These are phyloP conservation scores for Phytophthora ohioensis DNA, from an alignment of 352 stramenopile genomes.

Conservation along the genomic window DNA sequence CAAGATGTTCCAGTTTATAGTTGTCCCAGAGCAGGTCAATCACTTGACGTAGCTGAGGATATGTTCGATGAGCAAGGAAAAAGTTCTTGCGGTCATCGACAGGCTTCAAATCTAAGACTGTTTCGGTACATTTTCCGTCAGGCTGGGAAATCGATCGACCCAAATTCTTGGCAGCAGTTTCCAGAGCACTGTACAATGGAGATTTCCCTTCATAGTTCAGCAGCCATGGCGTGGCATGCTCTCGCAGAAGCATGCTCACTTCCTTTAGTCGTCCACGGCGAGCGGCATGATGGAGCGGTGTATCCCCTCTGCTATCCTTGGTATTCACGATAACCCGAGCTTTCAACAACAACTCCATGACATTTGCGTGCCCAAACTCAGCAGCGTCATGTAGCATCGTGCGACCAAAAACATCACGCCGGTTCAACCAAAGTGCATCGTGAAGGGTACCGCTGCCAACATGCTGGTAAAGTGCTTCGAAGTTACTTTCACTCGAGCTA, in stretches of 20 bases:
- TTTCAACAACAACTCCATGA: conserved; percentile 65
- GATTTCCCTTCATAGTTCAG: conserved; percentile 64
- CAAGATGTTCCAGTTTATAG: conserved; percentile 44
- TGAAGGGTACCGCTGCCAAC: conserved; percentile 40
- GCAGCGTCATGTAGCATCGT: conserved; percentile 73
- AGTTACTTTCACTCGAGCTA: conserved; percentile 65
- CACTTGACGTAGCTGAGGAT: conserved; percentile 66
- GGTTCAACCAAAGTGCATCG: conserved; percentile 60
- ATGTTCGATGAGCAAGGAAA: conserved; percentile 44
- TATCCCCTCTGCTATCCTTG: conserved; percentile 55
- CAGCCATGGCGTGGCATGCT: conserved; percentile 46
- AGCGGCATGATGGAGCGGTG: conserved; percentile 67
- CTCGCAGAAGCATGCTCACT: conserved; percentile 60
- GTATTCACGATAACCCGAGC: conserved; percentile 52
- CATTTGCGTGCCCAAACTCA: conserved; percentile 58
- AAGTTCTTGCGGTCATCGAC: conserved; percentile 46
- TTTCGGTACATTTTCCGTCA: conserved; percentile 4
- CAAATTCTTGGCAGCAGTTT: conserved; percentile 43
- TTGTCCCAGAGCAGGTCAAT: conserved; percentile 75
- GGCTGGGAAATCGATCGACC: background rate
- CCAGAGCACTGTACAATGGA: conserved; percentile 58
- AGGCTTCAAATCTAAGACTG: conserved; percentile 4
- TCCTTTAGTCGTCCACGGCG: conserved; percentile 54
- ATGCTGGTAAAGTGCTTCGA: conserved; percentile 64
- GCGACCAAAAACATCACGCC: conserved; percentile 57